These are phyloP conservation scores for Chlorella sp. DNA, from an alignment of 139 green algal species.

Conservation along the genomic window DNA sequence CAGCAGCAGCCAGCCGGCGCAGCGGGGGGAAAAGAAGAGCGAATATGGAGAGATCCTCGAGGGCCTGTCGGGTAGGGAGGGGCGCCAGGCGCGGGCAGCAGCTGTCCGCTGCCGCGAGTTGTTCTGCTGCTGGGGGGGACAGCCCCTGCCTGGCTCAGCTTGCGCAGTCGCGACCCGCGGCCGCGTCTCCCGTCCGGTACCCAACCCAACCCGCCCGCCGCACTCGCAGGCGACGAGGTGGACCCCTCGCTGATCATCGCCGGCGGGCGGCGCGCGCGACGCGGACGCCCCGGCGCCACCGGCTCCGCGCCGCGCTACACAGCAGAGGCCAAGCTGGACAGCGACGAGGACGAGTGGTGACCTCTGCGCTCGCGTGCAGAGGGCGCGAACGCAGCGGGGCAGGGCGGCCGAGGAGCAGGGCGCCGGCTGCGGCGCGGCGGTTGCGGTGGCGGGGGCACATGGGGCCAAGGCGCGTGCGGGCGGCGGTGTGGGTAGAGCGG, in stretches of 20 bases:
- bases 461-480: too few species aligned
- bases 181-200: too few species aligned
- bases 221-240: slow-evolving; percentile 39
- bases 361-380: too few species aligned
- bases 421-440: too few species aligned
- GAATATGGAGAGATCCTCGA: slow-evolving; percentile 26
- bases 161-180: too few species aligned
- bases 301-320: slow-evolving; percentile 19
- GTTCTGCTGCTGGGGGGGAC: not conserved
- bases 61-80: slow-evolving; percentile 26
- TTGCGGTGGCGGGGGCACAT: too few species aligned
- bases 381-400: too few species aligned
- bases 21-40: not conserved
- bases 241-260: slow-evolving; percentile 36
- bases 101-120: too few species aligned
- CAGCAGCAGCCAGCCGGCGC: slow-evolving; percentile 13
- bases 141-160: too few species aligned
- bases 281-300: slow-evolving; percentile 4
- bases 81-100: too few species aligned
- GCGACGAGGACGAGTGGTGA: slow-evolving; percentile 55
- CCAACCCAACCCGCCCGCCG: not conserved
- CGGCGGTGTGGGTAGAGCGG: too few species aligned
- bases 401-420: too few species aligned
- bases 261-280: slow-evolving; percentile 28
- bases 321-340: slow-evolving; percentile 33